Percentiles rank a stretch among this genome's conserved stretches.
phyloP scores from a whole-genome alignment of 345 rosid genomes.

The Sapria himalayana region DNA sequence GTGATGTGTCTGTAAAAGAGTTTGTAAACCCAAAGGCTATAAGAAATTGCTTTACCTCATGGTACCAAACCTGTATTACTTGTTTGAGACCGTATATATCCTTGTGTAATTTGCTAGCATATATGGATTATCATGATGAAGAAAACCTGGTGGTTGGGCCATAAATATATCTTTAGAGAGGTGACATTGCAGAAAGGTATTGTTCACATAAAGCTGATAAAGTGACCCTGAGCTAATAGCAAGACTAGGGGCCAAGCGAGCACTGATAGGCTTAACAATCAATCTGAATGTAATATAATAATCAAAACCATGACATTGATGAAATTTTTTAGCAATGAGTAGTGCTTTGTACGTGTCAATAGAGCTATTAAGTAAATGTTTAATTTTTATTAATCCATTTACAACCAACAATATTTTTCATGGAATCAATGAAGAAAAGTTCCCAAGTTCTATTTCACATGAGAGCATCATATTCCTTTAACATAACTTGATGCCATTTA shows the following conservation, averaged over 20 bases:
- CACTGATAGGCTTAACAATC: background rate
- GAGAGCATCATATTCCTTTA: background rate
- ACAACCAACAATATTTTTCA: too few relatives aligned
- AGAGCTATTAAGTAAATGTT: background rate
- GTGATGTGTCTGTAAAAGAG: too few relatives aligned
- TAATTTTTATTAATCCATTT: too few relatives aligned
- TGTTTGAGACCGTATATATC: too few relatives aligned
- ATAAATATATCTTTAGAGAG: background rate
- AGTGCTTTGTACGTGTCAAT: background rate
- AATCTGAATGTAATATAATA: background rate
- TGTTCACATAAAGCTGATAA: background rate
- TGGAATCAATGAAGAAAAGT: background rate
- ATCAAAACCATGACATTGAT: background rate
- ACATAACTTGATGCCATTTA: background rate
- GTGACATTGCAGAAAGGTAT: background rate
- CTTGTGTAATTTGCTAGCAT: too few relatives aligned
- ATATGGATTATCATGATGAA: too few relatives aligned
- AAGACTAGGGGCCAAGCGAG: background rate
- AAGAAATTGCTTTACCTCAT: too few relatives aligned
- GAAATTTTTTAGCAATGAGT: too few relatives aligned
- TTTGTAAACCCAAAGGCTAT: too few relatives aligned
- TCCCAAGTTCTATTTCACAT: background rate
- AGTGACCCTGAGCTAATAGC: background rate
- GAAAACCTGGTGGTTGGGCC: too few relatives aligned
- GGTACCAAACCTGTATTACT: too few relatives aligned